Base-by-base conservation (phyloP, 768 basidiomycete species). In the Mycena haematopus region DNA sequence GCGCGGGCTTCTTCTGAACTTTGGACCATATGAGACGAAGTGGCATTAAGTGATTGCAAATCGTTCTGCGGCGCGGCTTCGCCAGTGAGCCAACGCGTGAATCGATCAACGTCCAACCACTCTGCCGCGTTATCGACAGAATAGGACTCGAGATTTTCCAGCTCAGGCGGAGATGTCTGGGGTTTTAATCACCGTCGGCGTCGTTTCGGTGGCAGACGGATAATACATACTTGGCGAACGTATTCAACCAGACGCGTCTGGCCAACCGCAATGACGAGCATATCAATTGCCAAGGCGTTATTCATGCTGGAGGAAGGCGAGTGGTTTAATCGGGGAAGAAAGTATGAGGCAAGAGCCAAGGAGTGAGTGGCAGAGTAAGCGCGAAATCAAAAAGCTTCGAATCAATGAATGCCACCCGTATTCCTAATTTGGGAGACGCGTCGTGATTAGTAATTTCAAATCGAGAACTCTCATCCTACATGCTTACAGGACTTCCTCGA, bases 221-320 rank as follows among this genome's bases (percentile, higher is more conserved):
- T 7, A 15, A n/a, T 15, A 33, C 58, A 31, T 47, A 65, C 65
- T 27, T 65, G 55, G 49, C 51, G 27, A 47, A 62, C 52, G 31
- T 65, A 65, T 19, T 56, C 65, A 13, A 56, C 45, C 5, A 65
- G 60, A 47, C 65, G 60, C 45, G 60, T 53, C 56, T 65, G 52
- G 6, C 65, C 65, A 13, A 60, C 65, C 6, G 60, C 65, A 17
- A 65, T 25, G 36, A 65, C 47, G 33, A 62, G 47, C 59, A 65
- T 62, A 38, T 65, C 65, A 19, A 56, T 46, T 54, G 14, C 50
- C 46, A 45, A 36, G 31, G 55, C 6, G 55, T 22, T 44, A 24
- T 22, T 51, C 60, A 62, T 62, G 2, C 6, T 62, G 27, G 22
- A 53, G 17, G 24, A 27, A 40, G 17, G 44, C 24, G n/a, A 38